phyloP scores from a whole-genome alignment of 805 yeast species.

The Starmerella vaccinii region DNA sequence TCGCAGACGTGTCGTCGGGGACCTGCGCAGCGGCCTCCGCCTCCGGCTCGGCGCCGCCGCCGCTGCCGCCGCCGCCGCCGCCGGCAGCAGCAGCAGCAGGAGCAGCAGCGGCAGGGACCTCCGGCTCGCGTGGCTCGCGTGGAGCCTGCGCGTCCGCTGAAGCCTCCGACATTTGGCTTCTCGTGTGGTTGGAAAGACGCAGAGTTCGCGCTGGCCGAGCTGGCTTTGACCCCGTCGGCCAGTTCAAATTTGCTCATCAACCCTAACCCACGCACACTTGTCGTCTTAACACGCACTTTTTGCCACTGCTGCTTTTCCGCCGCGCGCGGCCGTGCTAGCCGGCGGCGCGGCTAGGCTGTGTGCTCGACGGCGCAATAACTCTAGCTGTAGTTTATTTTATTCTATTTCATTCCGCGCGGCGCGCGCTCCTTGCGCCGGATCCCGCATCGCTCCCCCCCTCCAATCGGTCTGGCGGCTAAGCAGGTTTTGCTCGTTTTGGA shows the following conservation, averaged over 20 bases:
- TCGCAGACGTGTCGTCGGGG: slow-evolving; percentile 5
- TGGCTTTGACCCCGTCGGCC: slow-evolving; percentile 22
- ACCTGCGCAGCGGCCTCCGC: background rate
- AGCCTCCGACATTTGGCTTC: slow-evolving; percentile 7
- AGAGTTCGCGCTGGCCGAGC: slow-evolving; percentile 10
- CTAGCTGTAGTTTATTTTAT: background rate
- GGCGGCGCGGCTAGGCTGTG: no score
- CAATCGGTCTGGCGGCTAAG: background rate
- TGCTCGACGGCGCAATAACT: background rate
- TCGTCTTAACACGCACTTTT: slow-evolving; percentile 18
- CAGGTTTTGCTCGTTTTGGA: slow-evolving; percentile 1
- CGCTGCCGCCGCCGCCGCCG: no score
- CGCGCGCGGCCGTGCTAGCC: no score
- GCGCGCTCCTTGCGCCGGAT: background rate
- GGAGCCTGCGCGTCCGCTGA: slow-evolving; percentile 10
- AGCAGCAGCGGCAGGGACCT: background rate
- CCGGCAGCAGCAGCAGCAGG: no score
- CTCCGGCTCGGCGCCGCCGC: no score
- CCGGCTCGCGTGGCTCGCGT: slow-evolving; percentile 6
- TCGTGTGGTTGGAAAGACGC: slow-evolving; percentile 19
- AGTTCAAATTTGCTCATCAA: slow-evolving; percentile 14
- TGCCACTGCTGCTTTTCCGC: background rate
- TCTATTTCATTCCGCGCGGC: background rate
- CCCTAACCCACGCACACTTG: slow-evolving; percentile 19
- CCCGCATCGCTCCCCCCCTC: no score